A percentile compares a stretch with the other conserved stretches of the same genome.
Conservation (phyloP, 202 grass and related monocot species). For the Elaeis oleifera region DNA sequence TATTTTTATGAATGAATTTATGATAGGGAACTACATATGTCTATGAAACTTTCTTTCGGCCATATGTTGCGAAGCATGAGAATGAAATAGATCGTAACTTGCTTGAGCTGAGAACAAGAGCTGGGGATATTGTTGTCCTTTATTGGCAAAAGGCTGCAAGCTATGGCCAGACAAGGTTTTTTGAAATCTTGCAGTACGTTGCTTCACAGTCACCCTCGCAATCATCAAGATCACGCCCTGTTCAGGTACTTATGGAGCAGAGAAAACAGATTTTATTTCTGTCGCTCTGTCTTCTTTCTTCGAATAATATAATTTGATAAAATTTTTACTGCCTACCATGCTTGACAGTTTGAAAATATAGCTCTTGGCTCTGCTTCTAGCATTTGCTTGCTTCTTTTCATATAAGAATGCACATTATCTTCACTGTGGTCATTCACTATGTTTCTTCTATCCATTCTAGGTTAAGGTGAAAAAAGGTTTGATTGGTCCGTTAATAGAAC, state of each 20-base stretch:
- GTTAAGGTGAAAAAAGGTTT: too few relatives aligned
- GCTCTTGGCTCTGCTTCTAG: too few relatives aligned
- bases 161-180: conserved; percentile 62
- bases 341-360: too few relatives aligned
- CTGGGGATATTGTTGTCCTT: conserved; percentile 37
- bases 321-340: too few relatives aligned
- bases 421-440: too few relatives aligned
- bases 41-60: conserved; percentile 80
- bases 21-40: conserved; percentile 73
- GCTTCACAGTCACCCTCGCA: conserved; percentile 32
- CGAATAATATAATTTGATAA: too few relatives aligned
- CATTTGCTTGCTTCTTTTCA: too few relatives aligned
- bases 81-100: conserved; percentile 82
- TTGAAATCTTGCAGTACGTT: conserved; percentile 71
- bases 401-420: too few relatives aligned
- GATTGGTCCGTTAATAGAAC: too few relatives aligned
- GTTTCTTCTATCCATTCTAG: too few relatives aligned
- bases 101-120: conserved; percentile 67
- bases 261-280: too few relatives aligned
- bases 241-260: conserved; percentile 12
- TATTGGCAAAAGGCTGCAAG: conserved; percentile 72
- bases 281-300: too few relatives aligned
- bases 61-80: conserved; percentile 84
- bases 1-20: conserved; percentile 13
- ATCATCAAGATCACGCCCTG: conserved; percentile 3